Base-by-base conservation (phyloP, 352 stramenopile genomes). In the Nothophytophthora sp. region DNA sequence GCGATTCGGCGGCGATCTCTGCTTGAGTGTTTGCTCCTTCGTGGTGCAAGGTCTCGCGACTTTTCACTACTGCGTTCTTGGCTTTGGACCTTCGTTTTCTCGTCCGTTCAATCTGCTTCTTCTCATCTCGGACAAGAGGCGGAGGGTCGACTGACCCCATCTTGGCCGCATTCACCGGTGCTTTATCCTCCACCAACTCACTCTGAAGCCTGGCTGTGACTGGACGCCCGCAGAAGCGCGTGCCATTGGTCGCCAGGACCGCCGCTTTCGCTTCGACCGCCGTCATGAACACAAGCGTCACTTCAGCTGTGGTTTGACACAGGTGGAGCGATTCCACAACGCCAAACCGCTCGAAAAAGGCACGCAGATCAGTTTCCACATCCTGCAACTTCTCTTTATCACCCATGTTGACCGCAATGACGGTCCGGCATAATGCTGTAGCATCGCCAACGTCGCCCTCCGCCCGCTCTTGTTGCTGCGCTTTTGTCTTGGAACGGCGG, bases 11-110 rank as follows among this genome's bases (percentile, higher is more conserved):
- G 24, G 1, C 3, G 13, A 12, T 3, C 10, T 40, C 16, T 15
- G n/a, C 11, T 19, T 27, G 15, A 4, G 1, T n/a, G n/a, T n/a
- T n/a, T n/a, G n/a, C n/a, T n/a, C n/a, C n/a, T n/a, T n/a, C n/a
- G n/a, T n/a, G n/a, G n/a, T n/a, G n/a, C n/a, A n/a, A 18, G 33
- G 19, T 5, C 23, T 60, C 39, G 27, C 27, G 44, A 22, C 40
- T 35, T 34, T 42, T 30, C 6, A 61, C 18, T 20, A 67, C 37
- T 0, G 52, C 37, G 16, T 35, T 73, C 20, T 80, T 79, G 33
- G 63, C 47, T 47, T 77, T 79, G 0, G 45, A 73, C 16, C 46
- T 62, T 3, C 70, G 67, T 49, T 68, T n/a, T n/a, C n/a, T 20
- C 18, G 25, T 25, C 28, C 30, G 6, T 43, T 12, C 19, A 18